Evolutionary conservation across 805 yeast species (phyloP).

Genomic region (Kuraishia molischiana): DNA sequence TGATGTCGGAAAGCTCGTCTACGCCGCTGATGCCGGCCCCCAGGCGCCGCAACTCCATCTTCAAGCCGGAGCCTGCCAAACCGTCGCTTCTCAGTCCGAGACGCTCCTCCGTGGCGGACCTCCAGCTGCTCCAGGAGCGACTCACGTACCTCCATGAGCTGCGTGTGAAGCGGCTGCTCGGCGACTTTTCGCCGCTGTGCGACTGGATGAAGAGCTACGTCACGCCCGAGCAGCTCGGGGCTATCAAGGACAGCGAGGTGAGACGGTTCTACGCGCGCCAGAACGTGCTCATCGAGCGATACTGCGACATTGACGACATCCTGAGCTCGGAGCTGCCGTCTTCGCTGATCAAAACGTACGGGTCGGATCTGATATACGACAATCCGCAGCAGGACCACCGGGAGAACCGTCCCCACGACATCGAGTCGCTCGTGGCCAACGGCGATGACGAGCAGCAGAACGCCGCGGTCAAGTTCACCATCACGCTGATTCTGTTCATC

Average conservation of each 20-base stretch:
- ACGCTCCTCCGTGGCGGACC: too few species aligned
- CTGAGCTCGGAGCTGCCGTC: conserved; percentile 65
- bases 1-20: too few species aligned
- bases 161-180: conserved; percentile 39
- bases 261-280: conserved; percentile 43
- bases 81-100: too few species aligned
- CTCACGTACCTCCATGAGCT: conserved; percentile 26
- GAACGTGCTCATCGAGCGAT: conserved; percentile 48
- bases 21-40: too few species aligned
- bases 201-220: conserved; percentile 27
- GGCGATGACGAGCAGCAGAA: conserved; percentile 28
- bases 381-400: conserved; percentile 6
- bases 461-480: conserved; percentile 44
- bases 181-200: conserved; percentile 22
- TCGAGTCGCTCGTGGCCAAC: background rate
- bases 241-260: conserved; percentile 17
- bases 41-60: too few species aligned
- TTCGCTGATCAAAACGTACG: conserved; percentile 54
- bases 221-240: conserved; percentile 14
- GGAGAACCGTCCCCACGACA: conserved; percentile 2
- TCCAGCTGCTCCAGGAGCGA: conserved; percentile 10
- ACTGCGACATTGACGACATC: conserved; percentile 49
- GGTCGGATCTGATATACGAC: conserved; percentile 18
- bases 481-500: conserved; percentile 50
- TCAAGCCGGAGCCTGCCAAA: too few species aligned